Base-by-base conservation (phyloP, 352 stramenopile species). In the Nothophytophthora sp. region DNA sequence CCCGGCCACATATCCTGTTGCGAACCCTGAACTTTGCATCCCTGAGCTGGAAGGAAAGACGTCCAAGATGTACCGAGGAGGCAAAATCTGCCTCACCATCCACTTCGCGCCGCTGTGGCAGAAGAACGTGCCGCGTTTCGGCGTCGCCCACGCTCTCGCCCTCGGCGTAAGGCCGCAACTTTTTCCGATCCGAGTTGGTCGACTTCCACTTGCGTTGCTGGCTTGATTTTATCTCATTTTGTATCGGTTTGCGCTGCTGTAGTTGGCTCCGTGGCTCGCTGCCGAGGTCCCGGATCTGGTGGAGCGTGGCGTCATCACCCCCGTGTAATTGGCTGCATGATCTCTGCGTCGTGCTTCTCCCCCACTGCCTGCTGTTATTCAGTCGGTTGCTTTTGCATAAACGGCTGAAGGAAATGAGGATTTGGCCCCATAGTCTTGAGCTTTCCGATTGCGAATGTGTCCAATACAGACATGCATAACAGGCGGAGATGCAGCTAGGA, bases 21-120 rank as follows among this genome's bases (percentile, higher is more conserved):
- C 83, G 24, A 90, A 93, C 52, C 83, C 81, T 0, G 83, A 93
- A 56, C 63, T 93, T 5, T 93, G 83, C 47, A 81, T 96, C 39
- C 87, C 87, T 0, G 85, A 95, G 62, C 78, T 96, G 1, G 85
- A 96, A 13, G 81, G 84, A 28, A 96, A 96, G 64, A 95, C 87
- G 20, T 85, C 84, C 60, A 96, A 96, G 68, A 96, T 96, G 84
- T 96, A 96, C 64, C 63, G 84, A 10, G 87, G 87, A 6, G 85
- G 87, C 28, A 95, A 95, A 51, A 96, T 96, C 57, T 96, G 87
- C 51, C 47, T 96, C 16, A 92, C 82, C 7, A 86, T 95, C 50
- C 87, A 96, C 66, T 96, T 96, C 46, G 75, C 88, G 18, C 87
- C 87, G n/a, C 54, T 96, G 18, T 96, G 87, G 87, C 81, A 92